Evolutionary conservation across 2,329 filamentous ascomycete genomes (phyloP).

Genomic region (Trichoderma brevicompactum): DNA sequence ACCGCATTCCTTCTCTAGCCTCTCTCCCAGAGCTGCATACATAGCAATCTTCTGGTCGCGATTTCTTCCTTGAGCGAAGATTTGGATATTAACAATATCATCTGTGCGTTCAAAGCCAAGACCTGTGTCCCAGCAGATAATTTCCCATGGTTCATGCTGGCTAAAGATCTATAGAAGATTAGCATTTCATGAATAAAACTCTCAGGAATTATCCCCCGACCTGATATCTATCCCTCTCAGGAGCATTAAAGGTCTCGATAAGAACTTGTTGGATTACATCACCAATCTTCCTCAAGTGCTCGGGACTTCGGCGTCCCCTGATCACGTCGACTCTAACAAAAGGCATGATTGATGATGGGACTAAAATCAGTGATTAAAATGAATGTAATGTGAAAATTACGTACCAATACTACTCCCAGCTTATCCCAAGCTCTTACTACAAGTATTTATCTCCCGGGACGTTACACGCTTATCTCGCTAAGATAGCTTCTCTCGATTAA

Average conservation of each 20-base stretch:
- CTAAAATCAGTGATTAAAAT: no score
- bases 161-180: neutral
- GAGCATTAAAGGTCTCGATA: neutral
- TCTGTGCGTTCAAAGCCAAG: conserved; percentile 3
- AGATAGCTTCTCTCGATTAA: neutral
- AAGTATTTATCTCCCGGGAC: neutral
- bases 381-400: neutral
- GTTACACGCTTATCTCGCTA: neutral
- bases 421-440: neutral
- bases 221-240: conserved; percentile 4
- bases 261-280: conserved; percentile 4
- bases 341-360: neutral
- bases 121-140: conserved; percentile 1
- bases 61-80: neutral
- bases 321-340: neutral
- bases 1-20: neutral
- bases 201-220: neutral
- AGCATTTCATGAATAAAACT: neutral
- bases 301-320: neutral
- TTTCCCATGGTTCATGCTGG: conserved; percentile 6
- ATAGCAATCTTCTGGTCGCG: neutral
- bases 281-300: neutral
- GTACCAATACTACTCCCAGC: neutral
- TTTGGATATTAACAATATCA: neutral
- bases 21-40: neutral